Conservation (phyloP, 257 asterid species). For the Petunia secreta region DNA sequence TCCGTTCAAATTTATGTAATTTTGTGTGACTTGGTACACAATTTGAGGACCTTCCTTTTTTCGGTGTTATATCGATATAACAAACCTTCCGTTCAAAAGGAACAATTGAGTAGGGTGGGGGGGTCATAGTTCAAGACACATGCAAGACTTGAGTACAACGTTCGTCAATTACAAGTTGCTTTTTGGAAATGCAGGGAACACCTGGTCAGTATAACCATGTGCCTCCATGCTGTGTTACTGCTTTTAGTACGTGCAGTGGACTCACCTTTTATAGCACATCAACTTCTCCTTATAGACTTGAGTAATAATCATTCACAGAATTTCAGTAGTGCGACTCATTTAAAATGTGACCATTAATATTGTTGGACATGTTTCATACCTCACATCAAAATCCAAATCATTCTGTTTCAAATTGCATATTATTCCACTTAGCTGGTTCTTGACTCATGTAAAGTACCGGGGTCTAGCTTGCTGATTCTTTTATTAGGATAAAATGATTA, state of each 20-base stretch:
- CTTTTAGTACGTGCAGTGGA: not conserved
- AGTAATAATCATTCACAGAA: not conserved
- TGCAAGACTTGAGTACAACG: slow-evolving; percentile 6
- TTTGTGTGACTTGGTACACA: too few relatives aligned
- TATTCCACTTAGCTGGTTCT: too few relatives aligned
- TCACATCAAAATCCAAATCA: too few relatives aligned
- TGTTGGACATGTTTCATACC: not conserved
- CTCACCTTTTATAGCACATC: not conserved
- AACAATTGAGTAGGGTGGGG: slow-evolving; percentile 27
- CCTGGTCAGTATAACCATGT: slow-evolving; percentile 34
- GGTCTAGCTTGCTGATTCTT: not conserved
- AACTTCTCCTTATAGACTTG: not conserved
- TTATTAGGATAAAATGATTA: not conserved
- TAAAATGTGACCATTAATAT: not conserved
- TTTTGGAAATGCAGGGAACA: slow-evolving; percentile 30
- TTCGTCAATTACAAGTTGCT: not conserved
- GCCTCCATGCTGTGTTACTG: slow-evolving; percentile 20
- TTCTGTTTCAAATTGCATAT: too few relatives aligned
- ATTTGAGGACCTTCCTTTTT: not conserved
- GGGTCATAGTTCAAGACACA: not conserved
- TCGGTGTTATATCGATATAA: not conserved
- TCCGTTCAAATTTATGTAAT: too few relatives aligned
- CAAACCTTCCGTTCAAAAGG: not conserved
- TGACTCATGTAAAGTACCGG: not conserved
- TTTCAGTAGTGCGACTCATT: not conserved